Conservation (phyloP, 164 flowering plant genomes). For the Aristolochia contorta region DNA sequence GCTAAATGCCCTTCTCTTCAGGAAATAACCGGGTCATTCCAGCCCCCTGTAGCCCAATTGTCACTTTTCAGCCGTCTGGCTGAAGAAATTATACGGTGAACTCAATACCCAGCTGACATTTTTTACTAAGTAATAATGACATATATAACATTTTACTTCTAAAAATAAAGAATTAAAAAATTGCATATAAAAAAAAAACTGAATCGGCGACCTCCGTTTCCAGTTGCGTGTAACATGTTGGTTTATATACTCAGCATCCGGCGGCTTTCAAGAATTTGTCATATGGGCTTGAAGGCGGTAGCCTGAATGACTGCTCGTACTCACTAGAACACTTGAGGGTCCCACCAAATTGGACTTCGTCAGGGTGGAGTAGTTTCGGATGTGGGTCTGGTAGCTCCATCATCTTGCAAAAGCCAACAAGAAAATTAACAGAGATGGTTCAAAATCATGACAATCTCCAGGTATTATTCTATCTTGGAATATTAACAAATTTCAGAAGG, state of each 20-base stretch:
- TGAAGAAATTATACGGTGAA: too few relatives aligned
- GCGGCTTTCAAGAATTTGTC: conserved; percentile 94
- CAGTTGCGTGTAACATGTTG: background rate
- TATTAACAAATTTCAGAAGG: background rate
- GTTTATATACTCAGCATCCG: conserved; percentile 44
- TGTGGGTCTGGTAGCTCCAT: conserved; percentile 11
- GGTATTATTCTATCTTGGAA: too few relatives aligned
- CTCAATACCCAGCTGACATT: too few relatives aligned
- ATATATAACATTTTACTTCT: background rate
- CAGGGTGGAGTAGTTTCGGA: conserved; percentile 15
- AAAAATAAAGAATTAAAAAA: conserved; percentile 15
- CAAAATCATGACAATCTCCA: background rate
- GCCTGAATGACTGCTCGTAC: conserved; percentile 42
- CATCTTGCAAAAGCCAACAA: conserved; percentile 10
- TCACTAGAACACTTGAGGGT: conserved; percentile 31
- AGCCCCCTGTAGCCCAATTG: too few relatives aligned
- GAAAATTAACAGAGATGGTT: background rate
- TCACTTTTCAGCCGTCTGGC: too few relatives aligned
- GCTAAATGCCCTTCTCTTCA: too few relatives aligned
- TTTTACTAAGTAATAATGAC: too few relatives aligned
- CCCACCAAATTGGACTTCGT: conserved; percentile 2
- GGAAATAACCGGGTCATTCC: too few relatives aligned
- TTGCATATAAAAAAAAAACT: background rate
- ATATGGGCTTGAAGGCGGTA: conserved; percentile 90
- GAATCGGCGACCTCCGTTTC: background rate